Evolutionary conservation across 805 yeast genomes (phyloP).

Genomic region (Wickerhamomyces alni): DNA sequence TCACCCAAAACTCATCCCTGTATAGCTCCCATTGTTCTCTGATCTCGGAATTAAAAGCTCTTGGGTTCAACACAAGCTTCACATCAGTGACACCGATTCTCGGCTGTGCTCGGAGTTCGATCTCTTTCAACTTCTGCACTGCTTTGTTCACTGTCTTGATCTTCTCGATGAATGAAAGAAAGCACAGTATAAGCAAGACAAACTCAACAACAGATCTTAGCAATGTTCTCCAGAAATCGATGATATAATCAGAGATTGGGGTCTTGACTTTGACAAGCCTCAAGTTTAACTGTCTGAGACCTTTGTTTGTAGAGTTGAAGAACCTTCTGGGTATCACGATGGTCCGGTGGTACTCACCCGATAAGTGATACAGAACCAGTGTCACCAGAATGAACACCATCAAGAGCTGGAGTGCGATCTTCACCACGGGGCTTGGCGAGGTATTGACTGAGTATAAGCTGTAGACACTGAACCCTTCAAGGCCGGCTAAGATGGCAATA

Average conservation of each 20-base stretch:
- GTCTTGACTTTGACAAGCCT: conserved; percentile 59
- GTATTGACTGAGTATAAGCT: conserved; percentile 31
- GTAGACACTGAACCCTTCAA: conserved; percentile 34
- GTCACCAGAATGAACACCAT: conserved; percentile 62
- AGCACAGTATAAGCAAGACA: neutral
- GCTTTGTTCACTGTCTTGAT: conserved; percentile 7
- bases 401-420: conserved; percentile 40
- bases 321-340: conserved; percentile 78
- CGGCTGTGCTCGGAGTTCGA: conserved; percentile 44
- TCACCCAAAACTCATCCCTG: conserved; percentile 88
- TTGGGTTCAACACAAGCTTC: conserved; percentile 72
- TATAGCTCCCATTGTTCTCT: conserved; percentile 95
- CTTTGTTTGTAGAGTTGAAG: conserved; percentile 79
- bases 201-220: conserved; percentile 20
- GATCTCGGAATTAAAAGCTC: conserved; percentile 75
- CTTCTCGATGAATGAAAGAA: conserved; percentile 11
- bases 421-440: conserved; percentile 33
- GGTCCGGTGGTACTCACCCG: conserved; percentile 87
- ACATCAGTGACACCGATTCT: conserved; percentile 74
- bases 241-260: conserved; percentile 29
- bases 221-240: conserved; percentile 28
- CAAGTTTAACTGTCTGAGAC: conserved; percentile 76
- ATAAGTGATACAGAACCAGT: conserved; percentile 67
- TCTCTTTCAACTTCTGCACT: conserved; percentile 5
- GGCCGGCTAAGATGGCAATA: conserved; percentile 33